phyloP scores from a whole-genome alignment of 306 rosid genomes.

The Lotus japonicus region DNA sequence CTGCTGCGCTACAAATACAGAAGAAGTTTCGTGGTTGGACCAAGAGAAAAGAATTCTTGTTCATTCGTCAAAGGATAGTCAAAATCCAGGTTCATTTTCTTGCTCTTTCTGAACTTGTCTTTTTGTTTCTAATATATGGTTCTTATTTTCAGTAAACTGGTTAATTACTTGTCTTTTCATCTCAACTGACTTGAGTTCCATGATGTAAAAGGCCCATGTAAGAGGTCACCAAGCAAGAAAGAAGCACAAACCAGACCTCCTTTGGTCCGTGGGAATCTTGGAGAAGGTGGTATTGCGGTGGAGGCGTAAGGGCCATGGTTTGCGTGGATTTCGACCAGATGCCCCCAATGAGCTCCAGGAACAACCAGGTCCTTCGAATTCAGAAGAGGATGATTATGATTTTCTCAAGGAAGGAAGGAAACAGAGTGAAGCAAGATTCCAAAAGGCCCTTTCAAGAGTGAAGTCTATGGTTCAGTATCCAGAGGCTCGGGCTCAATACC shows the following conservation, averaged over 20 bases:
- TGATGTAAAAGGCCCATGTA: slow-evolving; percentile 68
- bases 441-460: slow-evolving; percentile 87
- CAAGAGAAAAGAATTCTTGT: slow-evolving; percentile 78
- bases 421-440: slow-evolving; percentile 71
- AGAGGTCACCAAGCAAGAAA: slow-evolving; percentile 95
- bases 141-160: neutral
- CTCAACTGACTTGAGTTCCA: slow-evolving; percentile 21
- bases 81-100: slow-evolving; percentile 64
- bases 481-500: slow-evolving; percentile 86
- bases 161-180: neutral
- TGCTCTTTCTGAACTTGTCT: neutral
- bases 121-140: neutral
- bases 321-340: slow-evolving; percentile 69
- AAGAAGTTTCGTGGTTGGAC: slow-evolving; percentile 91
- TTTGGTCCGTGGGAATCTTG: slow-evolving; percentile 87
- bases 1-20: slow-evolving; percentile 79
- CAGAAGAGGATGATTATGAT: slow-evolving; percentile 67
- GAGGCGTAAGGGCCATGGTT: slow-evolving; percentile 88
- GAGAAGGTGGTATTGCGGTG: slow-evolving; percentile 84
- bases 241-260: slow-evolving; percentile 49
- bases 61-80: slow-evolving; percentile 74
- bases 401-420: slow-evolving; percentile 75
- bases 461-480: slow-evolving; percentile 96
- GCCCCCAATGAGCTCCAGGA: slow-evolving; percentile 30
- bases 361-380: slow-evolving; percentile 13